Percentiles rank a stretch among this genome's conserved stretches.
phyloP scores from a whole-genome alignment of 805 yeast species.

The Wilhelminamyces savonicus region DNA sequence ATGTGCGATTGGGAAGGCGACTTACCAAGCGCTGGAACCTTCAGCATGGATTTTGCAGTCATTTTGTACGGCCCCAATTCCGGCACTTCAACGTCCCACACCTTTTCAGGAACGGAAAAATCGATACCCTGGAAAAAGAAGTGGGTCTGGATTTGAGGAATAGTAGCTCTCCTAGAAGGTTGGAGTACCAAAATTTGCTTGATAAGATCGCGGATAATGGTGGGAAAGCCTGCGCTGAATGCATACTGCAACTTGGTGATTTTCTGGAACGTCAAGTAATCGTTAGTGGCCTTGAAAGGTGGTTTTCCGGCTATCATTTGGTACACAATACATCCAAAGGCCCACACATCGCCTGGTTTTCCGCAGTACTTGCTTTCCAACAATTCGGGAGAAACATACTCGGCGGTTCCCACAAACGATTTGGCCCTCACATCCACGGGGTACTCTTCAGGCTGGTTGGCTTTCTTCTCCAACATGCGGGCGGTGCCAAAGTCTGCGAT shows the following conservation, averaged over 20 bases:
- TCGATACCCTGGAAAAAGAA: slow-evolving; percentile 64
- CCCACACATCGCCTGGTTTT: slow-evolving; percentile 57
- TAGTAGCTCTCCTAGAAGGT: slow-evolving; percentile 58
- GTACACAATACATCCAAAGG: slow-evolving; percentile 52
- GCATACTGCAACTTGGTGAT: slow-evolving; percentile 77
- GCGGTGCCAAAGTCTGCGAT: slow-evolving; percentile 87
- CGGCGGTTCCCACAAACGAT: slow-evolving; percentile 84
- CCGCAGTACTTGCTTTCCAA: slow-evolving; percentile 66
- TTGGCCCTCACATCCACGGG: slow-evolving; percentile 66
- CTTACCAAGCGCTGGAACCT: slow-evolving; percentile 43
- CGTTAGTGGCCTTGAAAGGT: slow-evolving; percentile 80
- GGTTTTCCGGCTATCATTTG: slow-evolving; percentile 66
- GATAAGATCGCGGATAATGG: slow-evolving; percentile 57
- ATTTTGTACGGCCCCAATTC: slow-evolving; percentile 66
- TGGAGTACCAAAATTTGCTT: slow-evolving; percentile 61
- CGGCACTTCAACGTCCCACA: slow-evolving; percentile 70
- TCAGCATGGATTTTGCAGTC: slow-evolving; percentile 74
- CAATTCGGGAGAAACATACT: slow-evolving; percentile 76
- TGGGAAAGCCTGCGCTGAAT: slow-evolving; percentile 55
- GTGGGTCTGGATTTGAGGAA: slow-evolving; percentile 55
- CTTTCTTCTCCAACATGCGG: slow-evolving; percentile 52
- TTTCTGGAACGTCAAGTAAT: slow-evolving; percentile 75
- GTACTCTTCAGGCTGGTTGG: slow-evolving; percentile 40
- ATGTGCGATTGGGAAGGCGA: slow-evolving; percentile 10
- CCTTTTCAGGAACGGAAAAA: slow-evolving; percentile 56